These are phyloP conservation scores for Tricholoma terreum DNA, from an alignment of 768 basidiomycete species.

Conservation along the genomic window DNA sequence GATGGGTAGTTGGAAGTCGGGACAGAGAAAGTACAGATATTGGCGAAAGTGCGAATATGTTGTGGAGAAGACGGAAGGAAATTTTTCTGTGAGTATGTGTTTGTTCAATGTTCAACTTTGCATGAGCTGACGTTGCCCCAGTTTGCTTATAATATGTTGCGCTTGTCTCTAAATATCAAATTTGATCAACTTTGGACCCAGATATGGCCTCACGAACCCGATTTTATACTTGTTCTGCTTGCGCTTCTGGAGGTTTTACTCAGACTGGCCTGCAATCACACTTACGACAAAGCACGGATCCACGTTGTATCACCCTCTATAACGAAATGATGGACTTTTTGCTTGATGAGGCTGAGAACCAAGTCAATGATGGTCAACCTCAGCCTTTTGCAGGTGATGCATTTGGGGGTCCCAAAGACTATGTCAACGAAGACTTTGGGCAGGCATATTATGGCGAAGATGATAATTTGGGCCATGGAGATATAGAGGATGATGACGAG, in stretches of 20 bases:
- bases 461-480: too few species aligned
- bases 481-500: too few species aligned
- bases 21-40: too few species aligned
- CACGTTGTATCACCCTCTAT: neutral
- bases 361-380: neutral
- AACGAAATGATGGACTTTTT: neutral
- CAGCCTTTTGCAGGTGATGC: neutral
- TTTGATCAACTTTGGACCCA: neutral
- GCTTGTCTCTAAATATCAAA: neutral
- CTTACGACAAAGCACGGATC: neutral
- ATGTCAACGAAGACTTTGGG: neutral
- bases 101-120: too few species aligned
- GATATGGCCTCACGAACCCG: neutral
- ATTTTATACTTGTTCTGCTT: neutral
- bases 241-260: neutral
- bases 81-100: neutral
- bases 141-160: neutral
- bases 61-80: neutral
- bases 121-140: neutral
- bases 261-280: neutral
- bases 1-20: too few species aligned
- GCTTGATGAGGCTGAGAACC: neutral
- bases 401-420: neutral
- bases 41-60: too few species aligned
- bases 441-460: too few species aligned